Evolutionary conservation across 495 filamentous ascomycete genomes (phyloP).

Genomic region (Amorphotheca resinae): DNA sequence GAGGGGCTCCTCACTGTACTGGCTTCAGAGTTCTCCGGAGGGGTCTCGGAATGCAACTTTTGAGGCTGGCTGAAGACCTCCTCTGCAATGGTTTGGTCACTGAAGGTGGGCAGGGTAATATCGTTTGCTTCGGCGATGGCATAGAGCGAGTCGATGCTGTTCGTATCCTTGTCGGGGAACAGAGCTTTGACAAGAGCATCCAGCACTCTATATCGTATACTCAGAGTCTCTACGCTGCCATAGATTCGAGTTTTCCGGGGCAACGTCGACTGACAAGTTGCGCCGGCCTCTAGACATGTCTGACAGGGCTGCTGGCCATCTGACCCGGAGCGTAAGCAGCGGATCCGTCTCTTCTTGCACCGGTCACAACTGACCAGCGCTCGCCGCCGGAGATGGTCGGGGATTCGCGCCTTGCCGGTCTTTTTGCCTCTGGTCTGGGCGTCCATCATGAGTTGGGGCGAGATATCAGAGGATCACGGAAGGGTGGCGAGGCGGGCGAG

Average conservation of each 20-base stretch:
- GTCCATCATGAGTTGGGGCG: conserved; percentile 8
- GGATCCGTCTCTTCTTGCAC: conserved; percentile 27
- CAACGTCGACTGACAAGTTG: conserved; percentile 32
- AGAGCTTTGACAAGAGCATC: conserved; percentile 33
- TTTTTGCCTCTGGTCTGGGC: conserved; percentile 12
- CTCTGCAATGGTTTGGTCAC: conserved; percentile 13
- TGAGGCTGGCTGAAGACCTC: conserved; percentile 13
- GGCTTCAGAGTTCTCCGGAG: conserved; percentile 2
- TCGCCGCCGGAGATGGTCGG: conserved; percentile 23
- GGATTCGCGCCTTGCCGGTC: conserved; percentile 23
- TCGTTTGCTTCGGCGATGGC: conserved; percentile 17
- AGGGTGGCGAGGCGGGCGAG: too few species aligned
- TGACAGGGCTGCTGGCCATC: conserved; percentile 25
- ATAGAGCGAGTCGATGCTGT: conserved; percentile 18
- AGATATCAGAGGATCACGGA: not conserved
- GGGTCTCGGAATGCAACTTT: not conserved
- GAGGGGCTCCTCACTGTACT: conserved; percentile 4
- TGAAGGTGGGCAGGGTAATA: conserved; percentile 13
- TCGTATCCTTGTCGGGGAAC: conserved; percentile 31
- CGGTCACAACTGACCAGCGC: conserved; percentile 27
- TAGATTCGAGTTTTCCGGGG: conserved; percentile 37
- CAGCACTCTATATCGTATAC: conserved; percentile 30
- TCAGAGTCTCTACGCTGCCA: conserved; percentile 37
- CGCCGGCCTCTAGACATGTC: conserved; percentile 28
- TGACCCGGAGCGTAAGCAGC: conserved; percentile 25